A percentile compares a stretch with the other conserved stretches of the same genome.
Conservation (phyloP, 768 basidiomycete species). For the Trametes cingulata region DNA sequence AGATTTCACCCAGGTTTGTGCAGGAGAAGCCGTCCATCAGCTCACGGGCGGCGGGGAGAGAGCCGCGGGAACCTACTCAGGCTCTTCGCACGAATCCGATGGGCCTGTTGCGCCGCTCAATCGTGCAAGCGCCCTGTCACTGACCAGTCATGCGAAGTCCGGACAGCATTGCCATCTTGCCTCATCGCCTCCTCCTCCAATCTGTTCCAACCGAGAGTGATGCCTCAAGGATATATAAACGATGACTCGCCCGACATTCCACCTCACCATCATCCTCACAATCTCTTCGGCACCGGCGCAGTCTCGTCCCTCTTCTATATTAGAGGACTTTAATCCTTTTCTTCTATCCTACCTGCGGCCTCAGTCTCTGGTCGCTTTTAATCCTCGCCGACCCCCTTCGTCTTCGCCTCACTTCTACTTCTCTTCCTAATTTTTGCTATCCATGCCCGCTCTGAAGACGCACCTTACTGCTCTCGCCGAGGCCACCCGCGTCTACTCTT, state of each 20-base stretch:
- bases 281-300: slow-evolving; percentile 13
- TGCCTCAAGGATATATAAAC: neutral
- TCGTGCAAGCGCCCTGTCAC: slow-evolving; percentile 12
- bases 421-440: neutral
- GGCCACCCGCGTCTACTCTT: slow-evolving; percentile 46
- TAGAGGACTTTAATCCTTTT: slow-evolving; percentile 15
- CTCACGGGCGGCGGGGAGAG: neutral
- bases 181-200: slow-evolving; percentile 15
- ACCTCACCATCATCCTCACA: slow-evolving; percentile 8
- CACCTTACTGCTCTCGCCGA: slow-evolving; percentile 63
- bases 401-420: neutral
- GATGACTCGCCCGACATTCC: slow-evolving; percentile 5
- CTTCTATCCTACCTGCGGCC: neutral
- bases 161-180: slow-evolving; percentile 8
- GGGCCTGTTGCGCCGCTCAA: slow-evolving; percentile 12
- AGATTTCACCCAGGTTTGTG: neutral
- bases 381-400: neutral
- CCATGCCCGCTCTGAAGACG: slow-evolving; percentile 33
- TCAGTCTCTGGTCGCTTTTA: slow-evolving; percentile 3
- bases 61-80: slow-evolving; percentile 2
- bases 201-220: neutral
- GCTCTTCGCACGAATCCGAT: slow-evolving; percentile 2
- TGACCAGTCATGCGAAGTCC: slow-evolving; percentile 7
- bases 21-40: neutral
- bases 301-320: slow-evolving; percentile 7